A percentile compares a stretch with the other conserved stretches of the same genome.
phyloP scores from a whole-genome alignment of 2,329 filamentous ascomycete species.

The Pestalotiopsis sp. region DNA sequence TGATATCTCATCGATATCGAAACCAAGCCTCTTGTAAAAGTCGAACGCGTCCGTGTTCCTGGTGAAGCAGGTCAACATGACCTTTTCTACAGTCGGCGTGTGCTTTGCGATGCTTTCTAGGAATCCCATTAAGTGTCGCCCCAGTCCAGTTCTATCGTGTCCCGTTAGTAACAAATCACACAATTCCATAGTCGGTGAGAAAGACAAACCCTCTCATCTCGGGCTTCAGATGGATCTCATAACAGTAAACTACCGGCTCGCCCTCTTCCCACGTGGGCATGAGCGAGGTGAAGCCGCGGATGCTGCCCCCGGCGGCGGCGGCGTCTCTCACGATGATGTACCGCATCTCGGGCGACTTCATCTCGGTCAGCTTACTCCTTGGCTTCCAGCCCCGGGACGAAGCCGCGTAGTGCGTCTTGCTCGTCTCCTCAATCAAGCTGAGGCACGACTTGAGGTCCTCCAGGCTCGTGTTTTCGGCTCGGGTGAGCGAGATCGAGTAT shows the following conservation, averaged over 20 bases:
- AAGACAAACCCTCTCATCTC: constrained; percentile 54
- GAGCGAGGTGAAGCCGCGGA: constrained; percentile 65
- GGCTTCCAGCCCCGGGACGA: constrained; percentile 68
- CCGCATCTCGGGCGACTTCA: constrained; percentile 67
- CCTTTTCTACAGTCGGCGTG: constrained; percentile 60
- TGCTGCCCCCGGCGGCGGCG: constrained; percentile 13
- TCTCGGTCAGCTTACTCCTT: constrained; percentile 64
- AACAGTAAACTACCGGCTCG: constrained; percentile 72
- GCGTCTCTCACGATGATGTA: constrained; percentile 63
- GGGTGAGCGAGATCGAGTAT: constrained; percentile 48
- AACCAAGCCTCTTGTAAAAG: constrained; percentile 67
- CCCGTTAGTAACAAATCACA: not conserved
- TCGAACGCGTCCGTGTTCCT: constrained; percentile 57
- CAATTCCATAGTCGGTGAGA: not conserved
- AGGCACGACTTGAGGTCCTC: constrained; percentile 57
- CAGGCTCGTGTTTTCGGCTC: constrained; percentile 39
- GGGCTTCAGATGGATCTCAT: constrained; percentile 72
- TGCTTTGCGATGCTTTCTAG: constrained; percentile 55
- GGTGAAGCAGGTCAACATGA: constrained; percentile 75
- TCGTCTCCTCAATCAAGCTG: constrained; percentile 63
- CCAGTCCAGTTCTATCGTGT: constrained; percentile 62
- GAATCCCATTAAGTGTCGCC: constrained; percentile 59
- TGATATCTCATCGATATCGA: constrained; percentile 56
- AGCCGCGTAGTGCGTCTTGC: constrained; percentile 62
- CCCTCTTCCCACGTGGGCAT: constrained; percentile 73